Evolutionary conservation across 441 rosid genomes (phyloP).

Genomic region (Adansonia grandidieri): DNA sequence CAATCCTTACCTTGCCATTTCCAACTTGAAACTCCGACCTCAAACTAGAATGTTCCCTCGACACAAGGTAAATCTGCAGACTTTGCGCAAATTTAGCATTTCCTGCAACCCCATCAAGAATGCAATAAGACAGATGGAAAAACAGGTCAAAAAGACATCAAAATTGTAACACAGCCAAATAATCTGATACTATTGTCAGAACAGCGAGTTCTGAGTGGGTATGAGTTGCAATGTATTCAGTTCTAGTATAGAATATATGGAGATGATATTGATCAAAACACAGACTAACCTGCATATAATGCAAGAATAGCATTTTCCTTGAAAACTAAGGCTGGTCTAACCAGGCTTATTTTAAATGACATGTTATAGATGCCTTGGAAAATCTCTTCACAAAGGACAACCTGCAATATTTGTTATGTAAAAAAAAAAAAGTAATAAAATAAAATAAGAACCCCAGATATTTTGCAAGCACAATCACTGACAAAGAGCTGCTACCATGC

Average conservation of each 20-base stretch:
- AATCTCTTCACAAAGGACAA: constrained; percentile 67
- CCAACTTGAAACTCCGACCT: constrained; percentile 79
- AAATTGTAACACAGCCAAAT: background rate
- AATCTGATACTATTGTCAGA: constrained; percentile 5
- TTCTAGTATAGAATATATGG: background rate
- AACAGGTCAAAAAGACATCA: background rate
- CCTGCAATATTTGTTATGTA: constrained; percentile 44
- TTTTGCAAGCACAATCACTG: background rate
- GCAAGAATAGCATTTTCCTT: constrained; percentile 59
- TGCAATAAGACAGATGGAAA: background rate
- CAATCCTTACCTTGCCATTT: constrained; percentile 88
- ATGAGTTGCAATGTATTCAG: constrained; percentile 10
- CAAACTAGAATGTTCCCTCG: constrained; percentile 69
- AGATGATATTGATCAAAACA: background rate
- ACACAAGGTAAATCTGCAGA: constrained; percentile 66
- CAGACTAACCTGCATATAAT: constrained; percentile 57
- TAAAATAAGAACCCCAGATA: background rate
- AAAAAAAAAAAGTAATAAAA: background rate
- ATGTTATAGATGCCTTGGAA: constrained; percentile 57
- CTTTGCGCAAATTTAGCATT: constrained; percentile 53
- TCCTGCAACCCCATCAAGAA: constrained; percentile 56
- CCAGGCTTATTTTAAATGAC: constrained; percentile 65
- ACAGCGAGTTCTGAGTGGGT: background rate
- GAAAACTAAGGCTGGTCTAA: constrained; percentile 65
- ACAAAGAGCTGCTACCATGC: background rate